phyloP scores from a whole-genome alignment of 768 basidiomycete genomes.

The Boletus rubescentipes region DNA sequence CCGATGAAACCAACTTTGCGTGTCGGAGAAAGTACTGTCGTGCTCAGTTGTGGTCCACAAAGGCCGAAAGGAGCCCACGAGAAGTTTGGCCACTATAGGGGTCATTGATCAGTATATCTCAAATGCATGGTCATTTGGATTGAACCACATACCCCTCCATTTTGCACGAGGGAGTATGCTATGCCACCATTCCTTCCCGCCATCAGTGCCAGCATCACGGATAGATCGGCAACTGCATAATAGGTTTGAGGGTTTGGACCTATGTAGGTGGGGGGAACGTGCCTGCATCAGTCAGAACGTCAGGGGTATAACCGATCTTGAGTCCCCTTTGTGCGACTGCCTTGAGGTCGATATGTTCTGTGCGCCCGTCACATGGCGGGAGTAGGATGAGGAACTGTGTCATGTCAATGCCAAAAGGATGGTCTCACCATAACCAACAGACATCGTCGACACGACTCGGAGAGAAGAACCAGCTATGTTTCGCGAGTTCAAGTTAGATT shows the following conservation, averaged over 20 bases:
- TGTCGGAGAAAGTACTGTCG: conserved; percentile 44
- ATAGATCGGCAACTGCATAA: conserved; percentile 80
- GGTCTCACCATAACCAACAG: conserved; percentile 76
- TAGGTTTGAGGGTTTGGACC: background rate
- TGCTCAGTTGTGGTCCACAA: conserved; percentile 79
- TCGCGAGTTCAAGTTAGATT: background rate
- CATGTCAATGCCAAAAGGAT: background rate
- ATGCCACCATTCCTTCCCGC: conserved; percentile 79
- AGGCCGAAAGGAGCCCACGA: conserved; percentile 83
- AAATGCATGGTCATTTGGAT: background rate
- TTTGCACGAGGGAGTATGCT: conserved; percentile 61
- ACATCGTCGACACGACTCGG: conserved; percentile 89
- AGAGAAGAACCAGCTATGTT: conserved; percentile 67
- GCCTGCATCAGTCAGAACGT: conserved; percentile 92
- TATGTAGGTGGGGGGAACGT: conserved; percentile 6
- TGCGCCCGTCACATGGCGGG: background rate
- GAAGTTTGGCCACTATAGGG: conserved; percentile 69
- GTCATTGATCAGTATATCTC: background rate
- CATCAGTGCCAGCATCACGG: conserved; percentile 92
- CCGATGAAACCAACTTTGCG: conserved; percentile 89
- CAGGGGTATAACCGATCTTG: conserved; percentile 87
- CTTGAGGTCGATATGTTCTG: conserved; percentile 79
- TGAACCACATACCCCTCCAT: conserved; percentile 55
- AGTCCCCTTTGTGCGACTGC: conserved; percentile 61
- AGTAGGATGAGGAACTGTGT: background rate